phyloP scores from a whole-genome alignment of 805 yeast genomes.

The Candida berthetii region DNA sequence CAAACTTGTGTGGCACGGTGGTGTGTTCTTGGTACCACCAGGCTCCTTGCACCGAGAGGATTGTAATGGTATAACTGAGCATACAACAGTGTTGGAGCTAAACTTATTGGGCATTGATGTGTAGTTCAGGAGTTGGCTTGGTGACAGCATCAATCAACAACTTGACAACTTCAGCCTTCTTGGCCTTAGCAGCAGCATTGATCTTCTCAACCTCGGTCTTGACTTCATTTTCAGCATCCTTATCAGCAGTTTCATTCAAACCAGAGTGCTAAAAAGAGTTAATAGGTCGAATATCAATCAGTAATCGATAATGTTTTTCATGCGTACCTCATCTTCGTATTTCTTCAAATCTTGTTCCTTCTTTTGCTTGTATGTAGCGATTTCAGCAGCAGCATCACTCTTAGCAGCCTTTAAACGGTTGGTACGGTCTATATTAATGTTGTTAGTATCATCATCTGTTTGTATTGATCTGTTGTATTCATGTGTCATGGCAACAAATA shows the following conservation, averaged over 20 bases:
- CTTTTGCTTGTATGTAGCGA: conserved; percentile 74
- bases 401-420: conserved; percentile 90
- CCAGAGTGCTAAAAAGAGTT: conserved; percentile 45
- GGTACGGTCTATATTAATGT: conserved; percentile 50
- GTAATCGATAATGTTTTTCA: background rate
- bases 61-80: no score
- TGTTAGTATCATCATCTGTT: background rate
- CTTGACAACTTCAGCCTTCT: conserved; percentile 64
- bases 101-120: conserved; percentile 53
- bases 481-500: background rate
- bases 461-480: background rate
- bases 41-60: no score
- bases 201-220: conserved; percentile 66
- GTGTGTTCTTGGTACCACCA: no score
- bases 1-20: no score
- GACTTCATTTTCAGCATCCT: conserved; percentile 72
- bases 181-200: conserved; percentile 53
- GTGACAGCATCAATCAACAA: conserved; percentile 75
- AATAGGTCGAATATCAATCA: conserved; percentile 1
- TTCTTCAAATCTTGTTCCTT: conserved; percentile 79
- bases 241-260: conserved; percentile 68
- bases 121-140: conserved; percentile 76
- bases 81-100: background rate
- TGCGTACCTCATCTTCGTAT: conserved; percentile 51
- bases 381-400: conserved; percentile 86